Base-by-base conservation (phyloP, 148 eudicot species). In the Drosera capensis region DNA sequence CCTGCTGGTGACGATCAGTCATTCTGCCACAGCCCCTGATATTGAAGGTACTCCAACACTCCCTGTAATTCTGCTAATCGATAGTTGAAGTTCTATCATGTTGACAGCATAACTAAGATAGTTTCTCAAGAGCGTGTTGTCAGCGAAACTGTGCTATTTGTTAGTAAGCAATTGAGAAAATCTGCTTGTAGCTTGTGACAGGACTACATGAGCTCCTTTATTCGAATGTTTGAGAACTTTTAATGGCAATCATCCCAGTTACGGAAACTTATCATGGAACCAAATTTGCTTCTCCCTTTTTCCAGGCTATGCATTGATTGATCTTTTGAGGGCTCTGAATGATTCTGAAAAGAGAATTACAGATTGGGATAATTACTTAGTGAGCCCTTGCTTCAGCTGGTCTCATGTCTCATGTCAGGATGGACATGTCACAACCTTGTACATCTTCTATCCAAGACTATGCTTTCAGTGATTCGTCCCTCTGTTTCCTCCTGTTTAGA, bases 301-400 rank as follows among this genome's bases (percentile, higher is more conserved):
- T 55, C 42, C 70, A 90, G 97, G 87, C 54, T 77, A 75, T 66
- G 87, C 82, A 50, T 64, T 90, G 68, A 39, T 71, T 41, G 78
- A 75, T 54, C 48, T 90, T 25, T 58, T 60, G 49, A 48, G 3
- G 25, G 67, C 65, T 54, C 62, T 90, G 46, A 80, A 90, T 52
- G 85, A 76, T 67, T 55, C 93, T 19, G 40, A 55, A 42, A 25
- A 60, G 5, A 68, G 62, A 51, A 69, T 84, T 46, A 57, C 23
- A 11, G 79, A 78, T 62, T 90, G 97, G 97, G 65, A 75, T n/a
- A 1, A 20, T 49, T 31, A 17, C 67, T 46, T 62, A 7, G 97
- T 90, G 25, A 90, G 72, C 63, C 95, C 97, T 25, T 90, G 97
- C 68, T 69, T 60, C 55, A 78, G 85, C 58, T 84, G 97, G 95